Conservation (phyloP, 805 yeast species). For the Yamadazyma ubonensis region DNA sequence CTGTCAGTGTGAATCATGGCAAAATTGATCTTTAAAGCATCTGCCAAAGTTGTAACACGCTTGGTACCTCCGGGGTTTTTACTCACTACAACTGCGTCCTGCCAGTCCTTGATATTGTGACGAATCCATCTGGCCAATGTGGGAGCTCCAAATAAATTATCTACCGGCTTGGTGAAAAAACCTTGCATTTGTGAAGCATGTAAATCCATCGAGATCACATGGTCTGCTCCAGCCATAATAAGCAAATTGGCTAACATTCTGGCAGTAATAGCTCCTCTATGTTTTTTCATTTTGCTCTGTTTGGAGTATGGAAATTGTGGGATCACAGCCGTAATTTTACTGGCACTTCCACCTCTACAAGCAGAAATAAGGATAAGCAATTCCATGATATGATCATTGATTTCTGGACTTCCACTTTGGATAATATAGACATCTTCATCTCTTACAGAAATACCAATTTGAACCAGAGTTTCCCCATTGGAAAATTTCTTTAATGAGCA, state of each 20-base stretch:
- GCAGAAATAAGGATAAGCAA: slow-evolving; percentile 89
- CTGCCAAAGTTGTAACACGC: slow-evolving; percentile 97
- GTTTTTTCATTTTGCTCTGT: slow-evolving; percentile 98
- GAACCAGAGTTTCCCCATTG: slow-evolving; percentile 97
- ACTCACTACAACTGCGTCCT: slow-evolving; percentile 93
- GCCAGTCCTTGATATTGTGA: slow-evolving; percentile 81
- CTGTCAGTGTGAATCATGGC: slow-evolving; percentile 99
- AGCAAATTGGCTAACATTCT: slow-evolving; percentile 94
- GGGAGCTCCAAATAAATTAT: slow-evolving; percentile 94
- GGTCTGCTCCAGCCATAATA: slow-evolving; percentile 99
- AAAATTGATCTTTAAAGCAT: slow-evolving; percentile 88
- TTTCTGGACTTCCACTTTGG: slow-evolving; percentile 84
- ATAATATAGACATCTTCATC: slow-evolving; percentile 95
- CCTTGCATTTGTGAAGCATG: slow-evolving; percentile 99
- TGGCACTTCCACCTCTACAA: slow-evolving; percentile 98
- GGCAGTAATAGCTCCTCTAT: slow-evolving; percentile 98
- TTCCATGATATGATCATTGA: slow-evolving; percentile 96
- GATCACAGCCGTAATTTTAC: slow-evolving; percentile 91
- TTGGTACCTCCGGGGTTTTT: slow-evolving; percentile 99
- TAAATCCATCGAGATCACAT: slow-evolving; percentile 95
- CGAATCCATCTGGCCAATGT: slow-evolving; percentile 94
- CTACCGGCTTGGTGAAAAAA: slow-evolving; percentile 95
- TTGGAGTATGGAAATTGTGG: slow-evolving; percentile 98
- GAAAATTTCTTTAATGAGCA: slow-evolving; percentile 89
- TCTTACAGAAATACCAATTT: slow-evolving; percentile 90